These are phyloP conservation scores for Globisporangium takayamanum DNA, from an alignment of 352 stramenopile species.

Conservation along the genomic window DNA sequence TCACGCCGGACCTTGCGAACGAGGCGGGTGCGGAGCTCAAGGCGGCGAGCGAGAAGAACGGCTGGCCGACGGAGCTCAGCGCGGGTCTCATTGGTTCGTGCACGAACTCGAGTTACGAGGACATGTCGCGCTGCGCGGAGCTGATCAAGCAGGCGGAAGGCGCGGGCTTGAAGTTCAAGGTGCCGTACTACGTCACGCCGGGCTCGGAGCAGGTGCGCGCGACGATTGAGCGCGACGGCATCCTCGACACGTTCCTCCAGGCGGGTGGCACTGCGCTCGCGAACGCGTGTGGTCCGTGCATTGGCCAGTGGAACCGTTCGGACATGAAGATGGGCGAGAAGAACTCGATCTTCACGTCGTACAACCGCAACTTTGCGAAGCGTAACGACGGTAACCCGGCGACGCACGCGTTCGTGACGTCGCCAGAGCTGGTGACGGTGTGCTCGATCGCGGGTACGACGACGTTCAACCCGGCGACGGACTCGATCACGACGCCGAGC, in stretches of 20 bases:
- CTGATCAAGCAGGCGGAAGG: conserved; percentile 80
- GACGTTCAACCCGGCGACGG: conserved; percentile 89
- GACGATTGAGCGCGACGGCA: conserved; percentile 89
- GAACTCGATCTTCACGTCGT: conserved; percentile 94
- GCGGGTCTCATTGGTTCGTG: conserved; percentile 92
- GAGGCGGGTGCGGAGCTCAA: conserved; percentile 66
- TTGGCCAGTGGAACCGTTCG: conserved; percentile 92
- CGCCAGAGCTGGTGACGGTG: conserved; percentile 88
- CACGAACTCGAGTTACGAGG: conserved; percentile 94
- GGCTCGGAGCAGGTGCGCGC: conserved; percentile 91
- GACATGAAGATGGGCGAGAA: conserved; percentile 84
- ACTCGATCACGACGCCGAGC: conserved; percentile 81
- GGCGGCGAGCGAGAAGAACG: conserved; percentile 77
- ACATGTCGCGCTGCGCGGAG: conserved; percentile 89
- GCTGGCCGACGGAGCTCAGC: conserved; percentile 86
- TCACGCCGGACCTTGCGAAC: conserved; percentile 89
- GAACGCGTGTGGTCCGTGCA: conserved; percentile 92
- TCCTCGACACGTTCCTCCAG: conserved; percentile 87
- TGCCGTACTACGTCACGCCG: conserved; percentile 90
- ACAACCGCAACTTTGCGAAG: conserved; percentile 95
- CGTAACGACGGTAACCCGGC: conserved; percentile 91
- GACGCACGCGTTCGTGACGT: conserved; percentile 92
- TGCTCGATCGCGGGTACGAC: conserved; percentile 85
- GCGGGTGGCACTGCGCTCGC: conserved; percentile 86
- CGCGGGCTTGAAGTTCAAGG: conserved; percentile 88